Evolutionary conservation across 2,329 filamentous ascomycete species (phyloP), one percentile per base, ranked within the genome.

Genomic region (Myotisia sp.): DNA sequence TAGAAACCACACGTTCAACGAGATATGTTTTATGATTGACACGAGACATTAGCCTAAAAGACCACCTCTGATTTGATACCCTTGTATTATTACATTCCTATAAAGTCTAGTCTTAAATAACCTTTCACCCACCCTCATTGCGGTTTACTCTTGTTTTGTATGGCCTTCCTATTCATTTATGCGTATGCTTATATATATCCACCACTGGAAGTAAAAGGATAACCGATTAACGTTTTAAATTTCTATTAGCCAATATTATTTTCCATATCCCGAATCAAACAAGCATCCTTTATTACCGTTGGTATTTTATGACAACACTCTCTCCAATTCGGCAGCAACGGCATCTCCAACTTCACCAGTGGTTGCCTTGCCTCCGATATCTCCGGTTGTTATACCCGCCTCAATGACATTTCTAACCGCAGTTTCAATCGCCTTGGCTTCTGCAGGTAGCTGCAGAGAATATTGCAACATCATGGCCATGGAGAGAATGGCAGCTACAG

Each of bases 381-480:
- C 87, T 54, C 72, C 78, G 10, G 87, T 94, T 42, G 75, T 68
- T 30, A 86, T 59, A 22, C 83, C 83, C 36, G 65, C 70, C 55
- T 94, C 85, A 43, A 94, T 79, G 33, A 82, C 79, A 36, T 69
- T 72, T 53, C 73, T 71, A 33, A 93, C 85, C 3, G 86, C 85
- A 40, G 76, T 69, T 62, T 94, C 85, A 42, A 94, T 74, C 32
- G 76, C 74, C 41, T 72, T 69, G 21, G 86, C 80, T 59, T 94
- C 78, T 33, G 74, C 68, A 19, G 79, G 75, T 45, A 86, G 72
- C 50, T 76, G 74, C 39, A 95, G 72, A 9, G 85, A 93, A 68
- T 94, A 95, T 53, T 84, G 79, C 51, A 94, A 71, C 78, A 98
- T 82, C 85, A 95, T 93, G 50, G 84, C 84, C 9, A 92, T 71